Conservation (phyloP, 2,329 filamentous ascomycete species). For the Akanthomyces dipterigenus region DNA sequence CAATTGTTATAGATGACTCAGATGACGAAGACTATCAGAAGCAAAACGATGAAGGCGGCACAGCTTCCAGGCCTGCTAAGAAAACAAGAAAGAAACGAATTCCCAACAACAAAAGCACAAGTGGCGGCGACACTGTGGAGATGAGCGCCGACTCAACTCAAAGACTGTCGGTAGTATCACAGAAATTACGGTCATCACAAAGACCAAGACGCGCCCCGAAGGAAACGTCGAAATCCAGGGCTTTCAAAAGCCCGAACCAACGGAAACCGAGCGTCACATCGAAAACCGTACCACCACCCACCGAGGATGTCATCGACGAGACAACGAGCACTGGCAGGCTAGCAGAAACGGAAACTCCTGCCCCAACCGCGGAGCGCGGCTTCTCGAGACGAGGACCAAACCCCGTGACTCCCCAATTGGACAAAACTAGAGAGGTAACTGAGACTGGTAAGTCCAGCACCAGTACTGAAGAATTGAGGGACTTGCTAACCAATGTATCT, state of each 20-base stretch:
- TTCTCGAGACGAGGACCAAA: too few species aligned
- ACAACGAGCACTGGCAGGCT: background rate
- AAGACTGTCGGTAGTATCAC: too few species aligned
- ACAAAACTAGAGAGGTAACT: too few species aligned
- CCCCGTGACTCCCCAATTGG: too few species aligned
- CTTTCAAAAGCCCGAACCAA: too few species aligned
- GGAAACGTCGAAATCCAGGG: too few species aligned
- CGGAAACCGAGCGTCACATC: background rate
- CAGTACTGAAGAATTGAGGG: too few species aligned
- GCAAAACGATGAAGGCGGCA: background rate
- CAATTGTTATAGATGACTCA: background rate
- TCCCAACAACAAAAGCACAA: background rate
- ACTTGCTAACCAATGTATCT: too few species aligned
- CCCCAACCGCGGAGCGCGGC: background rate
- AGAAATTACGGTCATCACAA: background rate
- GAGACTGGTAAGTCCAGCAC: too few species aligned
- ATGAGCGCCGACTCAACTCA: background rate
- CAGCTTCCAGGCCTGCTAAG: background rate
- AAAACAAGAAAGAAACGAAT: background rate
- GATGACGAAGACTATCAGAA: background rate
- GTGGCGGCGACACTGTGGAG: background rate
- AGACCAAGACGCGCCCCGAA: background rate
- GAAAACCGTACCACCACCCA: background rate
- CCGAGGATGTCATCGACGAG: background rate
- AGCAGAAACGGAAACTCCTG: background rate